These are phyloP conservation scores for Hypomontagnella monticulosa DNA, from an alignment of 495 filamentous ascomycete genomes.

Conservation along the genomic window DNA sequence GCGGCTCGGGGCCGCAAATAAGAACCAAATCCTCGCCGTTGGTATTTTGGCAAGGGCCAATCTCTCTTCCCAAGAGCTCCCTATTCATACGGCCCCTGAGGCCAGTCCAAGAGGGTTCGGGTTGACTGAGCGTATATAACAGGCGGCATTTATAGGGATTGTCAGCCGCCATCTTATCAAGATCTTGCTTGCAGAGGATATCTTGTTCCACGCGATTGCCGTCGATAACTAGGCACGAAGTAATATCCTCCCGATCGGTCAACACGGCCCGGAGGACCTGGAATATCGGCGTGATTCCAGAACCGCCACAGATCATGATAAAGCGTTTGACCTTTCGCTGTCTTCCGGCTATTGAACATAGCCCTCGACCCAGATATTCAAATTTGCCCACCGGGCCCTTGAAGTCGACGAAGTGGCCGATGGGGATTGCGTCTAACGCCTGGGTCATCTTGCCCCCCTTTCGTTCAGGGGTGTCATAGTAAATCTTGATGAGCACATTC, in stretches of 20 bases:
- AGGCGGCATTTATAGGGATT: conserved; percentile 69
- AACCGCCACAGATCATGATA: conserved; percentile 90
- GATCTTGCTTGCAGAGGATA: conserved; percentile 81
- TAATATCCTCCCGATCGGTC: conserved; percentile 52
- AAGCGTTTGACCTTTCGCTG: conserved; percentile 71
- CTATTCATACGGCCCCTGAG: conserved; percentile 73
- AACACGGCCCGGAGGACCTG: conserved; percentile 85
- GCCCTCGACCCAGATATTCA: conserved; percentile 76
- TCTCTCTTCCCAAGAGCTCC: conserved; percentile 70
- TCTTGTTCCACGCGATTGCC: conserved; percentile 85
- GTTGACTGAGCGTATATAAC: conserved; percentile 76
- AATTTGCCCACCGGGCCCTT: conserved; percentile 94
- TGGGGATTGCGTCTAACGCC: conserved; percentile 75
- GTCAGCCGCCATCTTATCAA: conserved; percentile 67
- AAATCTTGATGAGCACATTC: conserved; percentile 86
- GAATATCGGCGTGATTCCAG: conserved; percentile 91
- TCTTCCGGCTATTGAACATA: conserved; percentile 68
- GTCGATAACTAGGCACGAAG: conserved; percentile 75
- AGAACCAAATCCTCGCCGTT: conserved; percentile 71
- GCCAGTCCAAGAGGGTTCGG: conserved; percentile 73
- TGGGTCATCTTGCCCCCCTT: conserved; percentile 87
- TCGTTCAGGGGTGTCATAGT: conserved; percentile 67
- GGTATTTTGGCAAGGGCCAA: conserved; percentile 47
- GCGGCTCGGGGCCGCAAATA: conserved; percentile 81
- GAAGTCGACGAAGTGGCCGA: conserved; percentile 80